These are phyloP conservation scores for Cyclotella atomus DNA, from an alignment of 108 stramenopile genomes.

Conservation along the genomic window DNA sequence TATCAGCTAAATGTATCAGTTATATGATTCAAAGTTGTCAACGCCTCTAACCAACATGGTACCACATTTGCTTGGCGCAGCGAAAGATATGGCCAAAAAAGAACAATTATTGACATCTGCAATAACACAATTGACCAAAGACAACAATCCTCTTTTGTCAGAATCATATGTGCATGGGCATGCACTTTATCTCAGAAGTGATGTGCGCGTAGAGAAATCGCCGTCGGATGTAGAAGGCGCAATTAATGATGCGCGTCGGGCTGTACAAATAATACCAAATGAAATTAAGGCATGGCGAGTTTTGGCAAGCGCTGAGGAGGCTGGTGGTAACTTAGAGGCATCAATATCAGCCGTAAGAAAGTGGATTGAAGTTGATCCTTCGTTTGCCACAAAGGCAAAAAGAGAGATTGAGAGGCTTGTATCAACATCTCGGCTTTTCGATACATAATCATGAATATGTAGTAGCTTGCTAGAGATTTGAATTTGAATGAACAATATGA, in stretches of 20 bases:
- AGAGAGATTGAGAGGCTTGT: slow-evolving; percentile 47
- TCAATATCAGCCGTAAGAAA: slow-evolving; percentile 33
- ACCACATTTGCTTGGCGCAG: slow-evolving; percentile 10
- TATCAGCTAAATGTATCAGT: too few relatives aligned
- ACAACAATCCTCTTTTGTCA: slow-evolving; percentile 18
- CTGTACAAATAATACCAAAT: slow-evolving; percentile 21
- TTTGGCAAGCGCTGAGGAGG: slow-evolving; percentile 45
- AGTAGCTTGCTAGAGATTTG: too few relatives aligned
- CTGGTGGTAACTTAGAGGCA: slow-evolving; percentile 17
- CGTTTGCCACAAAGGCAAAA: slow-evolving; percentile 47
- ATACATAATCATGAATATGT: too few relatives aligned
- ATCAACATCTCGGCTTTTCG: too few relatives aligned
- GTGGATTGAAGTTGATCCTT: slow-evolving; percentile 36
- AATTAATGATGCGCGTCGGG: slow-evolving; percentile 40
- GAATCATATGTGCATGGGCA: slow-evolving; percentile 42
- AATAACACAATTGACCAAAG: slow-evolving; percentile 31
- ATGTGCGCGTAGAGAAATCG: slow-evolving; percentile 37
- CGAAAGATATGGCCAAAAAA: slow-evolving; percentile 14
- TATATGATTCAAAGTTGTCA: not conserved
- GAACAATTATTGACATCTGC: slow-evolving; percentile 37
- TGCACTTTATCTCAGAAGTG: slow-evolving; percentile 40
- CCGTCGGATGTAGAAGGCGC: slow-evolving; percentile 42
- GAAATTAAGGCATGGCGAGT: slow-evolving; percentile 48
- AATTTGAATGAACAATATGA: too few relatives aligned
- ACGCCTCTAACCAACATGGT: not conserved